Evolutionary conservation across 805 yeast genomes (phyloP), one percentile per base, ranked within the genome.

Genomic region (Nakazawaea sp.): DNA sequence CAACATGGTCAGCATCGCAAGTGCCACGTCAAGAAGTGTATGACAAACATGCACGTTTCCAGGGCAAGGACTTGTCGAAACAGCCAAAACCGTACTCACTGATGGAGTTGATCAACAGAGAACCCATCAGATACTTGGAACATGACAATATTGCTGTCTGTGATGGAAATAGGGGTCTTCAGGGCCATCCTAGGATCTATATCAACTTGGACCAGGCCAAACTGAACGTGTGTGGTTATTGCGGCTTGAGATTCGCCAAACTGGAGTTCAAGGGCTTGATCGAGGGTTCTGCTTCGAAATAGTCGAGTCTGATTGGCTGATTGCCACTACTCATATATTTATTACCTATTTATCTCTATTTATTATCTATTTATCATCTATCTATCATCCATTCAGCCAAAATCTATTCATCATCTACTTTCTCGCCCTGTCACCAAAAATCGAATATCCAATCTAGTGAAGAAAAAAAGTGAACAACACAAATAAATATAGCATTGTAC

Each of bases 51-150:
- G 77, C 83, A 3, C 68, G 89, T 48, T 85, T 85, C 50, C 73
- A 79, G 34, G 94, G 83, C 50, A 73, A 64, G 45, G 87, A 85
- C 51, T 62, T 85, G 40, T 59, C 62, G 5, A 53, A 62, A 31
- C 92, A 85, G 61, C 95, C 95, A 38, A 72, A 70, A 50, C 87
- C 95, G 5, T 75, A 76, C 44, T 84, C 94, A 29, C 95, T 94
- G 39, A 86, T 86, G 51, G 92, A 86, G 31, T 69, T 86, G 58
- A 82, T 86, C 48, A 79, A 81, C 23, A 63, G 79, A 52, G 77
- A 78, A 52, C 95, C 95, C 2, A 62, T 85, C 29, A 64, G 75
- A 47, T 81, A 71, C 52, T 63, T 85, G 43, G 51, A 60, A 27
- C 71, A 68, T 44, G 70, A 64, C 23, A 69, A 76, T 49, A 58